These are phyloP conservation scores for Phytophthora capsici DNA, from an alignment of 352 stramenopile species.

Conservation along the genomic window DNA sequence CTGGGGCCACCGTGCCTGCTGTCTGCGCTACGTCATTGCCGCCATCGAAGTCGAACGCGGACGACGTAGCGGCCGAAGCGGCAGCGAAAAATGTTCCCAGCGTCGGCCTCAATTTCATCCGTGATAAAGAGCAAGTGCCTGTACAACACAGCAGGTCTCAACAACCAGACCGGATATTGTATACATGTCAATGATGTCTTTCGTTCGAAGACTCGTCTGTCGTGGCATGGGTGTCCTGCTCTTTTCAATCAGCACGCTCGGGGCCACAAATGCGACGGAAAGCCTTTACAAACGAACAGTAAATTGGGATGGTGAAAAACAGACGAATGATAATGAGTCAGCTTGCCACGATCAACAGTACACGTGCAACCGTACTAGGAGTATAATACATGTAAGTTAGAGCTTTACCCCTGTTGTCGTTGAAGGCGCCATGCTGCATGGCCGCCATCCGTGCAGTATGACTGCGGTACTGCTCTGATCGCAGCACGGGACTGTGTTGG, in stretches of 20 bases:
- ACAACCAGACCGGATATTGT: background rate
- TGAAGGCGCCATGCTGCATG: too few species aligned
- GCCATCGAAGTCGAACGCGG: conserved; percentile 16
- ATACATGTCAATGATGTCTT: too few species aligned
- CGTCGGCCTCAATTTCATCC: conserved; percentile 4
- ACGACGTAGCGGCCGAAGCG: conserved; percentile 6
- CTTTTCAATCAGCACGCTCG: background rate
- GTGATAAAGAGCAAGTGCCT: conserved; percentile 14
- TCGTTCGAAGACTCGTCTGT: too few species aligned
- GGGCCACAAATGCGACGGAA: background rate
- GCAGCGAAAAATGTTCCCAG: conserved; percentile 1
- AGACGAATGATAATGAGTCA: background rate
- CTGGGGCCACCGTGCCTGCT: conserved; percentile 17
- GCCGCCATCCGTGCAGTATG: too few species aligned
- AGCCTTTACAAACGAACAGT: conserved; percentile 16
- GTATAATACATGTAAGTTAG: too few species aligned
- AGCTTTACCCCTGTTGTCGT: too few species aligned
- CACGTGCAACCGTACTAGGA: too few species aligned
- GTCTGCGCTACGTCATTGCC: conserved; percentile 17
- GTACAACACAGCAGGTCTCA: background rate
- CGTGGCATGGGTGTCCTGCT: background rate
- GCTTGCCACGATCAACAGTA: background rate
- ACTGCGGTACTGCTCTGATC: too few species aligned
- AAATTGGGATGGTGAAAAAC: background rate
- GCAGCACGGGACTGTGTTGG: too few species aligned